Conservation (phyloP, 495 filamentous ascomycete genomes). For the Penicillium crystallinum region DNA sequence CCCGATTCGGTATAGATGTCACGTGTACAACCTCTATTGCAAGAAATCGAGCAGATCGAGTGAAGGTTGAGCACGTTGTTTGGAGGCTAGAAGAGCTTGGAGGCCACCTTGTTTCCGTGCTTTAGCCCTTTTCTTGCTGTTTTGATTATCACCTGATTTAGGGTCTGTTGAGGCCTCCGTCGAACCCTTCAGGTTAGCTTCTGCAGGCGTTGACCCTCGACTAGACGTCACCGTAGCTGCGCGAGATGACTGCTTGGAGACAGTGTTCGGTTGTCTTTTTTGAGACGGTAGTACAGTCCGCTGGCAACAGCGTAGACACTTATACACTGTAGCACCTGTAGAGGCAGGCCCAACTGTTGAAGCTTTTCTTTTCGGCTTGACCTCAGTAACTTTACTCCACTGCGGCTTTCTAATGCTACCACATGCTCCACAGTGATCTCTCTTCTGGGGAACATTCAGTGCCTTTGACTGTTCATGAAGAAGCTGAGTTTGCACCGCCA, state of each 20-base stretch:
- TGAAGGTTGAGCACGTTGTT: slow-evolving; percentile 35
- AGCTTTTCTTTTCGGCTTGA: slow-evolving; percentile 19
- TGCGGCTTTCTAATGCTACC: slow-evolving; percentile 43
- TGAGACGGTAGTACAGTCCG: slow-evolving; percentile 23
- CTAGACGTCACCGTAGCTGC: slow-evolving; percentile 4
- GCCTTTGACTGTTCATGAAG: slow-evolving; percentile 35
- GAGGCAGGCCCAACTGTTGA: slow-evolving; percentile 5
- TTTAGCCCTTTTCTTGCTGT: slow-evolving; percentile 56
- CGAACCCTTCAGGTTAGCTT: neutral
- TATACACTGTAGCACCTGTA: slow-evolving; percentile 31
- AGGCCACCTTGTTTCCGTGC: slow-evolving; percentile 53
- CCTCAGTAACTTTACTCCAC: slow-evolving; percentile 31
- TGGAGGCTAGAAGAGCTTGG: slow-evolving; percentile 53
- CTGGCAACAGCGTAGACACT: slow-evolving; percentile 36
- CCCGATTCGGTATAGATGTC: neutral
- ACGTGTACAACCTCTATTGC: slow-evolving; percentile 24
- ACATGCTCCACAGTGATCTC: slow-evolving; percentile 47
- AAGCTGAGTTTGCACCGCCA: slow-evolving; percentile 38
- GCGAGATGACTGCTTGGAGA: neutral
- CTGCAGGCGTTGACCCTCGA: slow-evolving; percentile 6
- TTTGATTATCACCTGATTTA: slow-evolving; percentile 42
- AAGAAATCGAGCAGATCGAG: slow-evolving; percentile 58
- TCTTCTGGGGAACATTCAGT: slow-evolving; percentile 35
- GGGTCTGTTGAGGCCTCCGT: neutral
- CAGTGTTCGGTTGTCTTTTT: slow-evolving; percentile 12